These are phyloP conservation scores for Coriolopsis trogii DNA, from an alignment of 1,284 basidiomycete genomes.

Conservation along the genomic window DNA sequence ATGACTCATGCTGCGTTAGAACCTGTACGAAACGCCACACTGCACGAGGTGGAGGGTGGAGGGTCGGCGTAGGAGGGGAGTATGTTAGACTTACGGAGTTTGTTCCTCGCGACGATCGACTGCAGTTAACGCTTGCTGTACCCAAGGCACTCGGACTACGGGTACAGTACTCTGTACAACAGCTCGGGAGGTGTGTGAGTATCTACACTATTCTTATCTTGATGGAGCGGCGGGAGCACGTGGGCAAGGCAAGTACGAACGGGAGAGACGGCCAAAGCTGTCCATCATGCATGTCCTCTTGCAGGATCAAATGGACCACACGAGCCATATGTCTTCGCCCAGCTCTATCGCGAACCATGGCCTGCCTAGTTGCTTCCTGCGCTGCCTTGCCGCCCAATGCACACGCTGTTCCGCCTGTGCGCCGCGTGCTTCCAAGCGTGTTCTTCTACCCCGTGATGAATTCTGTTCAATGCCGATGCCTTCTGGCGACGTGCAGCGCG, in stretches of 20 bases:
- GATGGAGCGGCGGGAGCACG: slow-evolving; percentile 14
- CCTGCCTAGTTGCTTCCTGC: slow-evolving; percentile 7
- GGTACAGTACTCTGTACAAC: slow-evolving; percentile 19
- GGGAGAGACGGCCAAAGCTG: slow-evolving; percentile 8
- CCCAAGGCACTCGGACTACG: slow-evolving; percentile 14
- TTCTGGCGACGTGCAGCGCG: slow-evolving; percentile 11
- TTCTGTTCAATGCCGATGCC: slow-evolving; percentile 9
- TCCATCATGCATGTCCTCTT: slow-evolving; percentile 15
- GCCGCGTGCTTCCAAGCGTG: slow-evolving; percentile 23
- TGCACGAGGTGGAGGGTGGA: slow-evolving; percentile 69
- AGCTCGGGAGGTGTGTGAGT: slow-evolving; percentile 20
- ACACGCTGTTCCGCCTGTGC: slow-evolving; percentile 15
- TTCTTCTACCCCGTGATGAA: slow-evolving; percentile 19
- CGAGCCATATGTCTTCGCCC: slow-evolving; percentile 19
- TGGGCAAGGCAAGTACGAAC: slow-evolving; percentile 7
- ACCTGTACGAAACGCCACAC: slow-evolving; percentile 58
- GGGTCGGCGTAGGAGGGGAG: slow-evolving; percentile 63
- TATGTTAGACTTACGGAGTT: neutral
- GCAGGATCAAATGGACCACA: slow-evolving; percentile 21
- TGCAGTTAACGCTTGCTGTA: slow-evolving; percentile 9
- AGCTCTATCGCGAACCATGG: slow-evolving; percentile 16
- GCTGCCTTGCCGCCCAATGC: slow-evolving; percentile 6
- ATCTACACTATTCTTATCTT: slow-evolving; percentile 25
- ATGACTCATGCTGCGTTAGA: slow-evolving; percentile 44
- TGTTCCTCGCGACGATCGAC: slow-evolving; percentile 11